phyloP scores from a whole-genome alignment of 108 stramenopile genomes.

The Aurantiochytrium sp. region DNA sequence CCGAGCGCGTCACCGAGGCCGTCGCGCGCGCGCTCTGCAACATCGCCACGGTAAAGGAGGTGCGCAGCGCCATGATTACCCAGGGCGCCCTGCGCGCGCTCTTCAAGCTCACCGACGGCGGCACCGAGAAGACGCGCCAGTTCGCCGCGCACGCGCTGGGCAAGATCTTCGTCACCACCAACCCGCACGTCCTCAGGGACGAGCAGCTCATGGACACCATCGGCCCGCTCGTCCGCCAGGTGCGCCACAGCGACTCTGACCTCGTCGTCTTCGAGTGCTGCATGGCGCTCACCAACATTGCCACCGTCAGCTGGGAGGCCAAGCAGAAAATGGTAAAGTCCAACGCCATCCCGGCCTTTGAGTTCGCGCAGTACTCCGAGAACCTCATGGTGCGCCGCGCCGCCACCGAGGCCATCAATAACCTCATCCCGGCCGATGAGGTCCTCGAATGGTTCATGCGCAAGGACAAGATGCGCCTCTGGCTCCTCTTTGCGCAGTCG shows the following conservation, averaged over 20 bases:
- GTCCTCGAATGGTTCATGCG: slow-evolving; percentile 69
- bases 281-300: slow-evolving; percentile 86
- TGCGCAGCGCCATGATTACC: slow-evolving; percentile 36
- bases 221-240: slow-evolving; percentile 75
- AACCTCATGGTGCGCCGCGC: slow-evolving; percentile 88
- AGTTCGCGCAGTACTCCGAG: slow-evolving; percentile 87
- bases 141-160: slow-evolving; percentile 79
- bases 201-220: slow-evolving; percentile 78
- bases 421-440: slow-evolving; percentile 73
- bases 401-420: slow-evolving; percentile 87
- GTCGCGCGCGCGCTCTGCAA: neutral
- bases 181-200: slow-evolving; percentile 79
- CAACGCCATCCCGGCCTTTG: slow-evolving; percentile 68
- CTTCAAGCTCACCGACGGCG: slow-evolving; percentile 57
- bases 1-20: neutral
- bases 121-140: slow-evolving; percentile 67
- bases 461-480: slow-evolving; percentile 73
- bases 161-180: slow-evolving; percentile 87
- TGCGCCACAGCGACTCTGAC: slow-evolving; percentile 76
- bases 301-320: slow-evolving; percentile 72
- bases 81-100: slow-evolving; percentile 13
- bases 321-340: slow-evolving; percentile 72
- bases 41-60: slow-evolving; percentile 53
- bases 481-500: slow-evolving; percentile 71
- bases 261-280: slow-evolving; percentile 90